Base-by-base conservation (phyloP, 768 basidiomycete genomes). In the Clitopilus hobsonii region DNA sequence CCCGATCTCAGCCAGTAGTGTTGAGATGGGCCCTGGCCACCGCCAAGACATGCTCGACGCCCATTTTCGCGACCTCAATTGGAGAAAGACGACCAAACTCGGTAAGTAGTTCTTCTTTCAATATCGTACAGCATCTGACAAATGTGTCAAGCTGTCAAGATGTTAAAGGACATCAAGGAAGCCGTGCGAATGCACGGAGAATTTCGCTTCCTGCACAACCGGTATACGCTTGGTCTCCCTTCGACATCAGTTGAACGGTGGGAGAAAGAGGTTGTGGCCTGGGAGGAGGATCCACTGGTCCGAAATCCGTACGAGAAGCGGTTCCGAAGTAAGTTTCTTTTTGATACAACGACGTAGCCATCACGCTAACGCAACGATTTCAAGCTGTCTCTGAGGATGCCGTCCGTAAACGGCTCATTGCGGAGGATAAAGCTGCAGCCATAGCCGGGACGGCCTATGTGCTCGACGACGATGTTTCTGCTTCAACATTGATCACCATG, bases 231-330 rank as follows among this genome's bases (percentile, higher is more conserved):
- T 18, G 51, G 51, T 28, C 25, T 53, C 20, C 22, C 22, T 20
- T n/a, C 6, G 22, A 30, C 22, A 2, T n/a, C 22, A 23, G 51
- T 38, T 16, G 22, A 38, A 52, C 25, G 29, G 22, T 56, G 55
- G 55, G 22, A 27, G 29, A 18, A 27, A 18, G 32, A 38, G 25
- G 38, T 56, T 1, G 10, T 26, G 3, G 16, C 24, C 20, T 56
- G 55, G 55, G 51, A 45, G 25, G 3, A 41, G 38, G 51, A 56
- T 36, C 51, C 52, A 25, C 14, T n/a, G 24, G 23, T 20, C 5
- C 55, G 25, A 29, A 56, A 53, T 45, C 55, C 51, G 4, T 56
- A 30, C 28, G 51, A 53, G 24, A 38, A 26, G 20, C 14, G 32
- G 14, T 56, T 56, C 29, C 32, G 38, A 24, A 16, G 55, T 56